Evolutionary conservation across 768 basidiomycete species (phyloP).

Genomic region (Tricholoma sp.): DNA sequence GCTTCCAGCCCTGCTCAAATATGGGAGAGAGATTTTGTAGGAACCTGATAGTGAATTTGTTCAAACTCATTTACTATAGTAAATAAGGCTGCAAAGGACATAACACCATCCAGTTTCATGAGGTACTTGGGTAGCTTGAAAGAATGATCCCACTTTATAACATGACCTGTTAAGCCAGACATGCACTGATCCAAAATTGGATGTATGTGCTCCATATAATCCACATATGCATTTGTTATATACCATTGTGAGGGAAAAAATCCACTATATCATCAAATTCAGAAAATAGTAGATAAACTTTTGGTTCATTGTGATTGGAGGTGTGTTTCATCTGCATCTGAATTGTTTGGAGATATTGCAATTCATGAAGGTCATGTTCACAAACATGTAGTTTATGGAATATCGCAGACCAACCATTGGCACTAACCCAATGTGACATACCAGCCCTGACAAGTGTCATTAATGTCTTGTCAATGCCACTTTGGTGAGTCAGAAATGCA

Average conservation of each 20-base stretch:
- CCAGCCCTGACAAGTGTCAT: not conserved
- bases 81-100: constrained; percentile 7
- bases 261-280: constrained; percentile 10
- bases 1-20: constrained; percentile 5
- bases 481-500: not conserved
- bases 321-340: not conserved
- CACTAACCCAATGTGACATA: not conserved
- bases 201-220: constrained; percentile 13
- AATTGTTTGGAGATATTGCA: not conserved
- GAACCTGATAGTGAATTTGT: constrained; percentile 7
- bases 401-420: not conserved
- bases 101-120: constrained; percentile 10
- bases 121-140: constrained; percentile 11
- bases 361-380: not conserved
- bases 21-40: constrained; percentile 13
- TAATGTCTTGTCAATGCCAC: not conserved
- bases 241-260: constrained; percentile 10
- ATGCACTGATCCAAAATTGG: constrained; percentile 13
- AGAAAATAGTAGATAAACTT: constrained; percentile 8
- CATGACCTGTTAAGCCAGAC: constrained; percentile 5
- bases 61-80: constrained; percentile 14
- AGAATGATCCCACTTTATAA: constrained; percentile 13
- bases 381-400: not conserved
- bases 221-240: constrained; percentile 10
- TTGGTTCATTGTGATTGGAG: not conserved